phyloP scores from a whole-genome alignment of 176 grass and related monocot species.

The Juncus effusus region DNA sequence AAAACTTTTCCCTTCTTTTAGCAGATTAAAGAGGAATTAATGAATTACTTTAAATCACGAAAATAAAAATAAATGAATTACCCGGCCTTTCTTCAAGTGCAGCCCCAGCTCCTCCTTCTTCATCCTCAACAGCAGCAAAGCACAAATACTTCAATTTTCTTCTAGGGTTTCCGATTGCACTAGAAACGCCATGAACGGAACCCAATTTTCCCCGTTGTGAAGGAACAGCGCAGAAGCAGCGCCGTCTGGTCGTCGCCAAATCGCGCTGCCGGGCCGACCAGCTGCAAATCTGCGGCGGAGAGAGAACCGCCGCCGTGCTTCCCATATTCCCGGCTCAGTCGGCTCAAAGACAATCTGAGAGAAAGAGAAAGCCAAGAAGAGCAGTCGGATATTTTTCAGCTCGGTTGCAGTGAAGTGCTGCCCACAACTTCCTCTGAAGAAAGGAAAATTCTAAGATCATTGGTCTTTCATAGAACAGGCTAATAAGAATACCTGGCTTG shows the following conservation, averaged over 20 bases:
- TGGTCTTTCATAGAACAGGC: background rate
- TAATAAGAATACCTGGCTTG: background rate
- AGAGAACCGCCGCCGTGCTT: slow-evolving; percentile 50
- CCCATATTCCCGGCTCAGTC: slow-evolving; percentile 37
- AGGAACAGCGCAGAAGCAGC: background rate
- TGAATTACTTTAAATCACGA: background rate
- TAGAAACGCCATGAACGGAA: slow-evolving; percentile 21
- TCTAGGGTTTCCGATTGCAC: background rate
- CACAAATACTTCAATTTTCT: slow-evolving; percentile 21
- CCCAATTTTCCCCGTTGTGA: background rate
- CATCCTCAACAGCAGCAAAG: slow-evolving; percentile 28
- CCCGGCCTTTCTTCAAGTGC: slow-evolving; percentile 52
- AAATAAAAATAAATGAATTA: slow-evolving; percentile 16
- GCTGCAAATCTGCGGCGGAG: slow-evolving; percentile 35
- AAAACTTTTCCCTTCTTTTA: too few species aligned
- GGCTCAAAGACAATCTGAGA: slow-evolving; percentile 1
- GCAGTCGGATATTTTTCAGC: slow-evolving; percentile 8
- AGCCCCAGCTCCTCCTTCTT: slow-evolving; percentile 35
- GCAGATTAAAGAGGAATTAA: background rate
- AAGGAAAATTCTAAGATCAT: background rate
- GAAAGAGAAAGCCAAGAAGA: background rate
- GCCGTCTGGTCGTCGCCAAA: background rate
- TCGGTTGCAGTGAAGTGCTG: background rate
- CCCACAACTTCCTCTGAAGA: background rate
- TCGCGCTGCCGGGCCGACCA: slow-evolving; percentile 13